Conservation (phyloP, 1,284 basidiomycete species). For the Ustilago shanxiensis region DNA sequence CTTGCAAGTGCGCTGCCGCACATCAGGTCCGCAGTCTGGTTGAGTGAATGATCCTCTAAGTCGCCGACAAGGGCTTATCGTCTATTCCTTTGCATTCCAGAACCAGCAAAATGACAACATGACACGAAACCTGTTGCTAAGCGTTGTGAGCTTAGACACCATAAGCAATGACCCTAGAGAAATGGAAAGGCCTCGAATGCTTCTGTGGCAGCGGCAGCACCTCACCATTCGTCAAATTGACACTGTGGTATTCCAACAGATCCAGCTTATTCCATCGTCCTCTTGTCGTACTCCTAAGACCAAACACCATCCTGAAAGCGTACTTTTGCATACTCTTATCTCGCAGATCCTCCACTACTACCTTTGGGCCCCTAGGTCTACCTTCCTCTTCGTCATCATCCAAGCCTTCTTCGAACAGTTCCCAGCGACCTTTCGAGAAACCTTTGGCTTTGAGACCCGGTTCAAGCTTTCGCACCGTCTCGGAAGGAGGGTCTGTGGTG, state of each 20-base stretch:
- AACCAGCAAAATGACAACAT: not conserved
- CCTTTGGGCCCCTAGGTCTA: constrained; percentile 50
- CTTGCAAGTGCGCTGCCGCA: no score
- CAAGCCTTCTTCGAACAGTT: constrained; percentile 49
- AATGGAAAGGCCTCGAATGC: constrained; percentile 90
- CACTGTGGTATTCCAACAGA: constrained; percentile 76
- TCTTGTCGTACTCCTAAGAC: constrained; percentile 79
- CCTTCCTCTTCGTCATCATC: constrained; percentile 52
- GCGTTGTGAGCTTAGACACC: constrained; percentile 48
- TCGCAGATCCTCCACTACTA: constrained; percentile 62
- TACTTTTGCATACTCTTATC: constrained; percentile 75
- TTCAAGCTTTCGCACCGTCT: constrained; percentile 82
- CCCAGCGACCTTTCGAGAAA: constrained; percentile 74
- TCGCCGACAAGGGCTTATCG: not conserved
- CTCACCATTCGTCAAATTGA: constrained; percentile 80
- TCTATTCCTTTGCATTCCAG: constrained; percentile 2
- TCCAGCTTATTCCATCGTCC: constrained; percentile 86
- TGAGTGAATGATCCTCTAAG: not conserved
- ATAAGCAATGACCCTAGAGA: constrained; percentile 77
- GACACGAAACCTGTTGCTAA: not conserved
- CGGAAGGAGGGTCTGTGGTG: constrained; percentile 83
- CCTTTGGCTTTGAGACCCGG: constrained; percentile 80
- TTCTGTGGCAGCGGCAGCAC: constrained; percentile 79
- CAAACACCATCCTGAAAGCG: constrained; percentile 85
- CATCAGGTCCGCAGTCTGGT: no score